Base-by-base conservation (phyloP, 257 asterid species). In the Verbascum thapsus region DNA sequence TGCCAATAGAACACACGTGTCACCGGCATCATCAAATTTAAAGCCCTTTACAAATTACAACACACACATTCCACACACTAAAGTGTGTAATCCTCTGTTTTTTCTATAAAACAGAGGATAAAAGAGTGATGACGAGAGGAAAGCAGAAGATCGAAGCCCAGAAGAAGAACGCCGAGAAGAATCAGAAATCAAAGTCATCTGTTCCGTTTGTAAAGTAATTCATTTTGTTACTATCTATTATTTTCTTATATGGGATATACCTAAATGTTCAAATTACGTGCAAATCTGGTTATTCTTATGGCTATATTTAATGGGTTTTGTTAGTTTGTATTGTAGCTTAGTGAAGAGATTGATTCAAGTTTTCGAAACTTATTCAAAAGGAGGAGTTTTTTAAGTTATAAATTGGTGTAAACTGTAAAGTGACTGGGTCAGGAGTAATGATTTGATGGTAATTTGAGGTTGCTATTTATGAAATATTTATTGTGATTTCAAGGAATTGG, bases 141-240 rank as follows among this genome's bases (percentile, higher is more conserved):
- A 81, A 81, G 51, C 87, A 81, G 48, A 81, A 81, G 74, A 81
- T 83, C 44, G 88, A 80, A 58, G 83, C 88, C 0, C 88, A 83
- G 51, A 72, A 15, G 44, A 72, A 53, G 56, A 80, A 80, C 44
- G 84, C 84, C 0, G 88, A 83, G 73, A 83, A 53, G 77, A 79
- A 77, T 59, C 78, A 77, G 61, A 80, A 77, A 63, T 83, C 76
- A 79, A 79, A 74, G 72, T 76, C 53, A 42, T 67, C 80, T 81
- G 84, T 65, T 76, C 87, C 65, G 53, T 78, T 47, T 61, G 72
- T 70, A 63, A 80, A 67, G 88, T 83, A 67, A 75, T 35, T 40
- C 7, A 2, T 52, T 42, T 64, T 61, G n/a, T n/a, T n/a, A n/a
- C n/a, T 47, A 2, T 26, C 32, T 1, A 26, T 2, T 26, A 1